Evolutionary conservation across 2,329 filamentous ascomycete species (phyloP), one percentile per base, ranked within the genome.

Genomic region (Byssochlamys sp.): DNA sequence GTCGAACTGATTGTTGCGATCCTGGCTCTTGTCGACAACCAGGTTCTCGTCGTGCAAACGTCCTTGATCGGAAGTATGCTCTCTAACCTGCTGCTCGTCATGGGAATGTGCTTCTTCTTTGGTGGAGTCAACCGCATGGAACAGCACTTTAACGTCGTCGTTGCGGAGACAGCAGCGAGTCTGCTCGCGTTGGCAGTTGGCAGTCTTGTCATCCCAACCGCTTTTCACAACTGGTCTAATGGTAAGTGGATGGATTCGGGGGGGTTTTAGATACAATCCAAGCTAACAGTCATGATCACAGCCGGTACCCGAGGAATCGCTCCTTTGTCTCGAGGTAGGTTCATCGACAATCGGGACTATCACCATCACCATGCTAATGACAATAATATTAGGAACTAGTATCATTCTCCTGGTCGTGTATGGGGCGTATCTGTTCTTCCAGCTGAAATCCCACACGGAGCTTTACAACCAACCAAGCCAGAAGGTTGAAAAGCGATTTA

Each of bases 91-190:
- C 81, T 96, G 2, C 82, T 96, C 12, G 90, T 96, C 55, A 78
- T 96, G 78, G 91, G 90, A 57, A 95, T 91, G 84, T 94, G 87
- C 70, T 96, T 95, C 79, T 94, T 95, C 77, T 87, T 89, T 60
- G 91, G 90, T 54, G 90, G 90, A 3, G 71, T 95, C 64, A 86
- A 88, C 59, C 84, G 91, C 28, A 69, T 82, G 28, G 88, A 95
- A 70, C 92, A 96, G 71, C 86, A 84, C 72, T 97, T 96, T 81
- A 96, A 96, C 77, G 84, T 88, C 33, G 92, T 89, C 0, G 91
- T 96, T 5, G 91, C 91, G 0, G 91, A 96, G 72, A 96, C 91
- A 0, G 89, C 91, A 2, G 86, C 91, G 12, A 90, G 87, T 67
- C 76, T 95, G 55, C 81, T 95, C 24, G 86, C 89, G 11, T 79